These are phyloP conservation scores for Sporothrix euskadiensis DNA, from an alignment of 2,329 filamentous ascomycete species.

Conservation along the genomic window DNA sequence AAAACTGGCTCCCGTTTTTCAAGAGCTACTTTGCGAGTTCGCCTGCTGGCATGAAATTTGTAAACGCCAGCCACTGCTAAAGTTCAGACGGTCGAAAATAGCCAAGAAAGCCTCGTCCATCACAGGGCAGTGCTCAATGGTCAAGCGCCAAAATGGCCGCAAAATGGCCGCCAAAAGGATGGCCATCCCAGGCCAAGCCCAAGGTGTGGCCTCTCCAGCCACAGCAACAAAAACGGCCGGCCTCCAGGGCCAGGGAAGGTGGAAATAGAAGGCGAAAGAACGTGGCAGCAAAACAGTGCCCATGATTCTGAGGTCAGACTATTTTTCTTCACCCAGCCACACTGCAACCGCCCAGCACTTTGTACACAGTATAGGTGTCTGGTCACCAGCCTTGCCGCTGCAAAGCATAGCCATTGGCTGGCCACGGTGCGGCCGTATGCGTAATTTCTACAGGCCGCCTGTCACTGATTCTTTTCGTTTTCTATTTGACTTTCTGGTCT, in stretches of 20 bases:
- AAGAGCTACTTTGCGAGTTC: not conserved
- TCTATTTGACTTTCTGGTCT: not conserved
- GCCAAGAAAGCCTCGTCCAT: conserved; percentile 20
- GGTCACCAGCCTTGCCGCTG: not conserved
- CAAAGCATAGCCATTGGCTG: conserved; percentile 5
- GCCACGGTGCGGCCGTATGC: not conserved
- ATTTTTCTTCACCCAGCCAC: not conserved
- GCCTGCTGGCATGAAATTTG: not conserved
- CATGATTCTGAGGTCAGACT: not conserved
- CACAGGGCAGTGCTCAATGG: conserved; percentile 4
- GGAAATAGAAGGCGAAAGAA: not conserved
- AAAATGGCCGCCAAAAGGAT: not conserved
- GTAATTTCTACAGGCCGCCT: not conserved
- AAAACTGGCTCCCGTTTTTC: not conserved
- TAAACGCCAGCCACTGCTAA: not conserved
- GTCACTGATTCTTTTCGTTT: not conserved
- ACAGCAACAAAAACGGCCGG: not conserved
- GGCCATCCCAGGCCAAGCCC: not conserved
- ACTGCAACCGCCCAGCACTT: not conserved
- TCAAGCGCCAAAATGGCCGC: not conserved
- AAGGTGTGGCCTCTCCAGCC: not conserved
- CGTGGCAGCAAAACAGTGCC: not conserved
- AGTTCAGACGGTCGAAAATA: conserved; percentile 2
- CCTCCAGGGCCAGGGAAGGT: not conserved
- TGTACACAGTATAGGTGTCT: too few species aligned